phyloP scores from a whole-genome alignment of 495 filamentous ascomycete species.

The Xylaria palmicola region DNA sequence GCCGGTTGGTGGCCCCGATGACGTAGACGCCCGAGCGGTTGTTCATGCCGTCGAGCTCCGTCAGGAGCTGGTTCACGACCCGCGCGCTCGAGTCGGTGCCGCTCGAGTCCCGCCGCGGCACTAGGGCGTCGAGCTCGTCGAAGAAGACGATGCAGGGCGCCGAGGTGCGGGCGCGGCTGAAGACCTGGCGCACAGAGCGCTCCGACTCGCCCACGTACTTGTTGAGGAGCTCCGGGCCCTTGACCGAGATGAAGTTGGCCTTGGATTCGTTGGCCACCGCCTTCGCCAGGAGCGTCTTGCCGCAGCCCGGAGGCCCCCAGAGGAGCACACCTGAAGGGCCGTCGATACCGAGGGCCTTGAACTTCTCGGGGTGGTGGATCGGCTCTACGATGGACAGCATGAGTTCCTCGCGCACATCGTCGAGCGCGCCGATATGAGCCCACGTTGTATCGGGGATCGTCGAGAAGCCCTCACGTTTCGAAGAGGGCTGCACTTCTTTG shows the following conservation, averaged over 20 bases:
- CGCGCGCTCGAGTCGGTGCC: conserved; percentile 80
- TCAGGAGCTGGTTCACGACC: conserved; percentile 95
- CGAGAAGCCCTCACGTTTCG: conserved; percentile 93
- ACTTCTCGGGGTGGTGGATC: conserved; percentile 81
- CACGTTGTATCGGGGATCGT: conserved; percentile 97
- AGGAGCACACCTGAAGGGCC: conserved; percentile 89
- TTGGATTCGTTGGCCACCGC: conserved; percentile 93
- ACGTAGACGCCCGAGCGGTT: conserved; percentile 88
- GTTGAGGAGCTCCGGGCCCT: conserved; percentile 90
- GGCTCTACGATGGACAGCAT: conserved; percentile 88
- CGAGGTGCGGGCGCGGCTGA: conserved; percentile 79
- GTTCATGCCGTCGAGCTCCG: conserved; percentile 86
- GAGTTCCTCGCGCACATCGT: conserved; percentile 76
- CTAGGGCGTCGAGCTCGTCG: conserved; percentile 92
- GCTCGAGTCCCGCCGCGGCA: conserved; percentile 78
- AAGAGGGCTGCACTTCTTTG: conserved; percentile 84
- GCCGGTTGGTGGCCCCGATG: conserved; percentile 90
- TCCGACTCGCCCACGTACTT: conserved; percentile 97
- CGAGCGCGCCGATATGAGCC: conserved; percentile 86
- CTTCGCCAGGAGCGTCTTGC: conserved; percentile 94
- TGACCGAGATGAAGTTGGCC: conserved; percentile 97
- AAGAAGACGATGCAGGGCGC: conserved; percentile 97
- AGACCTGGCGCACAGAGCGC: conserved; percentile 88
- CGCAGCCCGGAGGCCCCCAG: conserved; percentile 96
- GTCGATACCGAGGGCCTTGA: conserved; percentile 77